Percentiles rank a stretch among this genome's conserved stretches.
These are phyloP conservation scores for Penicillium diatomitis DNA, from an alignment of 495 filamentous ascomycete genomes.

Conservation along the genomic window DNA sequence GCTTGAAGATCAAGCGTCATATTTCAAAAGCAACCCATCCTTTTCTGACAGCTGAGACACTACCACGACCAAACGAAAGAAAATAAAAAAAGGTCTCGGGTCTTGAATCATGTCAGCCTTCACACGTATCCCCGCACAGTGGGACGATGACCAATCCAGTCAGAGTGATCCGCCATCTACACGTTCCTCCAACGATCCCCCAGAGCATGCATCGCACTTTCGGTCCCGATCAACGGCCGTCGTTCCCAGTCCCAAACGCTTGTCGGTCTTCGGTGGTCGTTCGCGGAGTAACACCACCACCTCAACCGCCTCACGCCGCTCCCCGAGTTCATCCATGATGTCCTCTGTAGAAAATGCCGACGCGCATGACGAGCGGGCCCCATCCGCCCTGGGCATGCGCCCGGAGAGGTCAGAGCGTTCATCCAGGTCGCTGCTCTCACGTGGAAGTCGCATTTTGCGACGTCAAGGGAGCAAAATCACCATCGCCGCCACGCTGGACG, in stretches of 20 bases:
- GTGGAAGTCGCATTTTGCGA: constrained; percentile 43
- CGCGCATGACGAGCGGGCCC: constrained; percentile 26
- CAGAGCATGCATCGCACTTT: constrained; percentile 29
- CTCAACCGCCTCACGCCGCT: constrained; percentile 29
- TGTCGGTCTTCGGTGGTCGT: constrained; percentile 35
- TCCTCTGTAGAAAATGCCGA: constrained; percentile 21
- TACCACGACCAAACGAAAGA: background rate
- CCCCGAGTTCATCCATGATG: constrained; percentile 33
- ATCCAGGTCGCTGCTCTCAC: constrained; percentile 35
- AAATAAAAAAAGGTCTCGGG: background rate
- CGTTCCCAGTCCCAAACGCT: constrained; percentile 31
- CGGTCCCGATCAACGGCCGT: constrained; percentile 36
- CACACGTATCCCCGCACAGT: constrained; percentile 5
- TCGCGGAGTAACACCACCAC: constrained; percentile 39
- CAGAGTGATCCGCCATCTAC: constrained; percentile 28
- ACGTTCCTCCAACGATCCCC: constrained; percentile 28
- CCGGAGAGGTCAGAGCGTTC: constrained; percentile 31
- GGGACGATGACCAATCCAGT: constrained; percentile 18
- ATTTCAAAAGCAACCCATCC: no score
- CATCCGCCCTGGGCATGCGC: constrained; percentile 20
- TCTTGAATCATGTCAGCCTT: background rate
- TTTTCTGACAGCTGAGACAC: background rate
- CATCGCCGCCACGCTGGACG: constrained; percentile 37
- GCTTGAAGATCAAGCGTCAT: background rate
- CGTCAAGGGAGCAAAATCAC: constrained; percentile 45